Percentiles rank a stretch among this genome's conserved stretches.
Conservation (phyloP, 768 basidiomycete genomes). For the Tephrocybe sp. region DNA sequence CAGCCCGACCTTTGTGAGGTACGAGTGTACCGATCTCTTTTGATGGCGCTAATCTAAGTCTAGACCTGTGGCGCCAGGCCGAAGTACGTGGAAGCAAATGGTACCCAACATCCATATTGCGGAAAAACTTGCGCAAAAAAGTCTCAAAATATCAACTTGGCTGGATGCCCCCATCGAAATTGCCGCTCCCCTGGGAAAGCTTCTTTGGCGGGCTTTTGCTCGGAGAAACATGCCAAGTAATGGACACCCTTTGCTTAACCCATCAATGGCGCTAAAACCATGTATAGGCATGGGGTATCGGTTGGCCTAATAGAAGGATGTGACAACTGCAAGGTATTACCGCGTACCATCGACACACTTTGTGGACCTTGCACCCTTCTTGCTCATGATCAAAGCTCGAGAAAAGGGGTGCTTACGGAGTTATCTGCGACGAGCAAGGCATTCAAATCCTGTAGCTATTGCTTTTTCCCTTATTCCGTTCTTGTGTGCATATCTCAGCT, state of each 20-base stretch:
- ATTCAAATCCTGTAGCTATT: constrained; percentile 54
- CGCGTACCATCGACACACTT: constrained; percentile 42
- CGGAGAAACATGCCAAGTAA: constrained; percentile 58
- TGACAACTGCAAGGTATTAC: constrained; percentile 45
- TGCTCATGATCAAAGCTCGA: constrained; percentile 29
- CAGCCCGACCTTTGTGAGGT: constrained; percentile 15
- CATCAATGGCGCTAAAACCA: no score
- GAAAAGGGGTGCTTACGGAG: constrained; percentile 48
- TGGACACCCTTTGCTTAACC: no score
- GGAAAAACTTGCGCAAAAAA: constrained; percentile 60
- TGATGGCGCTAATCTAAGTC: background rate
- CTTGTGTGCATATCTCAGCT: constrained; percentile 17
- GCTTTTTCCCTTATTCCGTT: constrained; percentile 4
- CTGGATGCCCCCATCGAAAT: constrained; percentile 47
- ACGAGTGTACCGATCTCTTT: background rate
- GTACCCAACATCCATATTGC: constrained; percentile 58
- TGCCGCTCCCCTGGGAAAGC: constrained; percentile 53
- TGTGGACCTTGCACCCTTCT: constrained; percentile 54
- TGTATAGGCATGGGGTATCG: constrained; percentile 50
- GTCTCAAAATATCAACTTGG: constrained; percentile 35
- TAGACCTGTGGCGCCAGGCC: constrained; percentile 62
- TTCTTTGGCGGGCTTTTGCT: constrained; percentile 55
- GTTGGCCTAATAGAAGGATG: constrained; percentile 50
- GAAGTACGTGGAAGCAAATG: constrained; percentile 58
- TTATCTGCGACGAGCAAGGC: constrained; percentile 43